Evolutionary conservation across 2,329 filamentous ascomycete species (phyloP).

Genomic region (Teratosphaeria gauchensis): DNA sequence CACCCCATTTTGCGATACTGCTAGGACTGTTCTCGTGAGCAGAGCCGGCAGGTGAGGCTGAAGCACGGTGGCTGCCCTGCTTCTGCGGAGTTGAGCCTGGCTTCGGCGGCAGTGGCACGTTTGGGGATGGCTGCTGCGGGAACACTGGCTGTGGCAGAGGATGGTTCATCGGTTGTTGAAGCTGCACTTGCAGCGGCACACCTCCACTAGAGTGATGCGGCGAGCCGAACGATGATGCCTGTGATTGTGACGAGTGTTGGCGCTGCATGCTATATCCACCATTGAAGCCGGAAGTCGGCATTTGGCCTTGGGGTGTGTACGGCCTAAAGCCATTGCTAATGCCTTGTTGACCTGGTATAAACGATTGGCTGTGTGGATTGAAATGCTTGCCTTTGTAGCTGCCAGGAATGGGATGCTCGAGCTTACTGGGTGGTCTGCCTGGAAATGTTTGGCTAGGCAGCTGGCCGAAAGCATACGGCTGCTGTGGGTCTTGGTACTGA

Average conservation of each 20-base stretch:
- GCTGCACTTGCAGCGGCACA: conserved; percentile 5
- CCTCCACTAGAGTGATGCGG: conserved; percentile 10
- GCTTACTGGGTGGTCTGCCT: conserved; percentile 60
- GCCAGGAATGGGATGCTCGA: conserved; percentile 73
- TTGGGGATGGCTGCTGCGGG: conserved; percentile 25
- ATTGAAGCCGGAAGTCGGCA: conserved; percentile 5
- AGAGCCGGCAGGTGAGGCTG: not conserved
- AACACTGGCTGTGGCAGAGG: conserved; percentile 30
- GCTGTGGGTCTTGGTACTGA: conserved; percentile 24
- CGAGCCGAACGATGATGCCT: conserved; percentile 19
- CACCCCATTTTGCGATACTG: conserved; percentile 48
- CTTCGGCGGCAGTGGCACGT: conserved; percentile 24
- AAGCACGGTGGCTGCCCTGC: not conserved
- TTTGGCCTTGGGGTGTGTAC: conserved; percentile 15
- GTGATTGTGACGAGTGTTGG: conserved; percentile 24
- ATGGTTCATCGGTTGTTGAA: conserved; percentile 21
- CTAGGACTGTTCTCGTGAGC: conserved; percentile 16
- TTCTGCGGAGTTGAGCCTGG: conserved; percentile 10
- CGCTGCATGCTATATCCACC: conserved; percentile 16
- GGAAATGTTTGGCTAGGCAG: conserved; percentile 60
- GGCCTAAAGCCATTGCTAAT: conserved; percentile 5
- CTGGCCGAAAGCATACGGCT: conserved; percentile 66
- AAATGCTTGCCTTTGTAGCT: conserved; percentile 79
- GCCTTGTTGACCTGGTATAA: conserved; percentile 55
- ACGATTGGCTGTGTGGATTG: conserved; percentile 89